Base-by-base conservation (phyloP, 1,139 yeast species). In the Ogataea hybrid region DNA sequence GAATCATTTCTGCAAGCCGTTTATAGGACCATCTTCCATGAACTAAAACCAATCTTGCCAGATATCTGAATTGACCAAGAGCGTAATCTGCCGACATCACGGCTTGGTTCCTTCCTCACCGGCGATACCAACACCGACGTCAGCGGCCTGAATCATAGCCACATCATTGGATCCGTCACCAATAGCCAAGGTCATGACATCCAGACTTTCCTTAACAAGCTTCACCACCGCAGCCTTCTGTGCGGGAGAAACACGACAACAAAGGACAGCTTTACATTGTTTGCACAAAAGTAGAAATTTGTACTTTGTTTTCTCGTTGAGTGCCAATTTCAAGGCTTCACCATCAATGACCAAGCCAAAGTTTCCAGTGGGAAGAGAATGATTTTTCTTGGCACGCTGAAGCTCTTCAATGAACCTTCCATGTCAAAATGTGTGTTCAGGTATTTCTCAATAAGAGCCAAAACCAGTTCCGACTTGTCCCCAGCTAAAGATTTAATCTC, bases 101-200 rank as follows among this genome's bases (percentile, higher is more conserved):
- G 11, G 98, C 98, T 63, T 90, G 97, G 97, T 74, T 53, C 98
- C 98, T 71, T 92, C 98, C 67, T 88, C 95, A 63, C 98, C 98
- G 35, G 96, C 95, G 56, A 92, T 92, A 65, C 98, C 98, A 37
- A 92, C 94, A 54, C 98, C 98, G 25, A 92, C 94, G 66, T 92
- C 94, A 1, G 98, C 98, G 28, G 95, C 89, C 63, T 92, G 97
- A 54, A 92, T 92, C 98, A 92, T 92, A 5, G 97, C 95, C 49
- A 92, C 98, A 67, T 92, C 98, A 61, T 92, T 92, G 30, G 97
- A 95, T 46, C 98, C 98, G 64, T 92, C 98, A 50, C 98, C 98
- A 62, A 92, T 86, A 1, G 97, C 95, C 51, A 92, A 70, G 1
- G 97, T 85, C 85, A 85, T 85, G 35, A 86, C 95, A 48, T 79